Percentiles rank a stretch among this genome's conserved stretches.
These are phyloP conservation scores for Botrytis porri DNA, from an alignment of 2,329 filamentous ascomycete genomes.

Conservation along the genomic window DNA sequence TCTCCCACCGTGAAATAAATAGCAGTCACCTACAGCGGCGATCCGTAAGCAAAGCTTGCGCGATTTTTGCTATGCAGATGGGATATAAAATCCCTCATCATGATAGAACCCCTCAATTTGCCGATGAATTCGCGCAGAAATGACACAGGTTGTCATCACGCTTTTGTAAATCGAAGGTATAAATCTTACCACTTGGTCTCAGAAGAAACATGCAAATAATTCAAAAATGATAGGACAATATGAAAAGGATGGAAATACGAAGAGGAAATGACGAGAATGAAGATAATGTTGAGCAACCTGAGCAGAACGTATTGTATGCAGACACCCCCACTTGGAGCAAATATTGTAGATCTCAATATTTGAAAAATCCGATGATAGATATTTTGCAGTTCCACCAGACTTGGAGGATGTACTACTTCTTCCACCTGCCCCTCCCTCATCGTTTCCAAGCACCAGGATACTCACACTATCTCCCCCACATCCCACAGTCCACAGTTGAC, in stretches of 20 bases:
- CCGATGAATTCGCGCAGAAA: slow-evolving; percentile 1
- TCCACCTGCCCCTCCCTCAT: neutral
- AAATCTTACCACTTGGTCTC: neutral
- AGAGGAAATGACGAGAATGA: slow-evolving; percentile 11
- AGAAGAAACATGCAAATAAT: neutral
- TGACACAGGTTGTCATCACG: neutral
- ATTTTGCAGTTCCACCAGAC: neutral
- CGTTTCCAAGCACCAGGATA: neutral
- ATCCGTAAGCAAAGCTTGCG: slow-evolving; percentile 1
- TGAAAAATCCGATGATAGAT: neutral
- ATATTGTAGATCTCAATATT: neutral
- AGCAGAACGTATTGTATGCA: neutral
- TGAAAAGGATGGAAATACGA: slow-evolving; percentile 9
- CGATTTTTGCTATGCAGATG: slow-evolving; percentile 13
- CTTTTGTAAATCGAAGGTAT: neutral
- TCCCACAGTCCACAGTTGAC: neutral
- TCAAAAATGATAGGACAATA: neutral
- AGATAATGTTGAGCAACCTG: slow-evolving; percentile 17
- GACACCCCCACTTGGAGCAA: neutral
- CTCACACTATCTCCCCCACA: neutral
- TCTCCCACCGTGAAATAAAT: neutral
- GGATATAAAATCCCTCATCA: slow-evolving; percentile 16
- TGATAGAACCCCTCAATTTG: neutral
- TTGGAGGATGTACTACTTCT: slow-evolving; percentile 1
- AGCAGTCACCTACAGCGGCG: neutral